Percentiles rank a stretch among this genome's conserved stretches.
Evolutionary conservation across 352 stramenopile species (phyloP).

Genomic region (Phytophthora quininea): DNA sequence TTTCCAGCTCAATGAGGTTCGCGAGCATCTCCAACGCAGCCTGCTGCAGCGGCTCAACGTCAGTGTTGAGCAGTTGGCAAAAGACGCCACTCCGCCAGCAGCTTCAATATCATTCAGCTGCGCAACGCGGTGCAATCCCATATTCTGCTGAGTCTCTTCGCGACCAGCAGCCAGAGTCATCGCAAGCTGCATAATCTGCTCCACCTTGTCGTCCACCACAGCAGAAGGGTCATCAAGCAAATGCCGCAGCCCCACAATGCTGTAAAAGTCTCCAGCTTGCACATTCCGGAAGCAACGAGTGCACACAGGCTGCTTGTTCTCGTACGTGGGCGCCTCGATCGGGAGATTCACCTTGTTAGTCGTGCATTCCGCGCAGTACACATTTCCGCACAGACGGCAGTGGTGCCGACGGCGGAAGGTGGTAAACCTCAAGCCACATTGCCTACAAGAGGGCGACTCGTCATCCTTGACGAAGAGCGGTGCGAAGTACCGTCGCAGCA

Average conservation of each 20-base stretch:
- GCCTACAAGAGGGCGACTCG: slow-evolving; percentile 50
- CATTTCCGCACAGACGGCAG: slow-evolving; percentile 74
- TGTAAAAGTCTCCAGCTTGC: slow-evolving; percentile 68
- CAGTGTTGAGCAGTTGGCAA: slow-evolving; percentile 63
- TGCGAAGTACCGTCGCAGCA: slow-evolving; percentile 63
- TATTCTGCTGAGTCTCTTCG: slow-evolving; percentile 63
- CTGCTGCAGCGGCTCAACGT: slow-evolving; percentile 62
- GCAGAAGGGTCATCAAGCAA: slow-evolving; percentile 53
- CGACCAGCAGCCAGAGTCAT: slow-evolving; percentile 59
- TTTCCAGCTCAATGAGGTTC: slow-evolving; percentile 79
- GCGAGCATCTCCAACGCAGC: slow-evolving; percentile 76
- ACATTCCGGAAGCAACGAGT: slow-evolving; percentile 79
- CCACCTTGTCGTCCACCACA: slow-evolving; percentile 62
- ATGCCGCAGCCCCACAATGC: slow-evolving; percentile 70
- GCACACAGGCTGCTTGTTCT: slow-evolving; percentile 79
- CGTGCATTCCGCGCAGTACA: slow-evolving; percentile 82
- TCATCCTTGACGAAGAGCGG: slow-evolving; percentile 62
- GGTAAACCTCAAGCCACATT: slow-evolving; percentile 77
- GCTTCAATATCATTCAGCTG: slow-evolving; percentile 88
- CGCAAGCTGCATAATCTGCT: slow-evolving; percentile 72
- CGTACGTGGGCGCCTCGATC: slow-evolving; percentile 59
- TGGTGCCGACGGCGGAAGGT: slow-evolving; percentile 79
- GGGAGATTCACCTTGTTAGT: slow-evolving; percentile 67
- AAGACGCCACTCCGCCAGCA: slow-evolving; percentile 74
- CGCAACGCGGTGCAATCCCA: slow-evolving; percentile 76